phyloP scores from a whole-genome alignment of 2,329 filamentous ascomycete species.

The Colletotrichum lentis region DNA sequence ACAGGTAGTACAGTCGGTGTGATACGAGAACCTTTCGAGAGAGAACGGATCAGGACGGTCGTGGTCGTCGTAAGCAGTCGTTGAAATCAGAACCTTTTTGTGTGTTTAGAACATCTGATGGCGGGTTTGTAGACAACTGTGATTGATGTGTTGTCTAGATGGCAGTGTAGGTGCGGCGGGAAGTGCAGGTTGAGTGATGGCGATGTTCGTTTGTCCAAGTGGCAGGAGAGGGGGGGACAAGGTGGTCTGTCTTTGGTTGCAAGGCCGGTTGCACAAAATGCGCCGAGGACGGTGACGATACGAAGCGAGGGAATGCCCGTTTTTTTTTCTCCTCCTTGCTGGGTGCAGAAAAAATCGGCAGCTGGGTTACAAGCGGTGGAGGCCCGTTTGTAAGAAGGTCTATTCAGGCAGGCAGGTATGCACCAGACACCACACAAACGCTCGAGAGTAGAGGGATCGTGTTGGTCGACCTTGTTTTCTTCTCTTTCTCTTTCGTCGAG shows the following conservation, averaged over 20 bases:
- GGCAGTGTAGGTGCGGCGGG: background rate
- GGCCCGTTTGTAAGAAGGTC: conserved; percentile 34
- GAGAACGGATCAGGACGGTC: conserved; percentile 31
- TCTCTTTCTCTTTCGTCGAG: conserved; percentile 32
- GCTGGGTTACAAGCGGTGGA: conserved; percentile 35
- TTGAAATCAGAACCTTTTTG: conserved; percentile 25
- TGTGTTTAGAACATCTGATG: conserved; percentile 22
- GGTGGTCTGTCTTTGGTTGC: conserved; percentile 5
- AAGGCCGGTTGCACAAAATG: conserved; percentile 31
- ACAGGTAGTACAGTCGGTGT: background rate
- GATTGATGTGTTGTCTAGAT: background rate
- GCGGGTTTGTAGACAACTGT: background rate
- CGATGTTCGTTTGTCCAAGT: conserved; percentile 14
- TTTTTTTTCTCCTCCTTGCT: conserved; percentile 8
- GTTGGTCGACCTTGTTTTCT: conserved; percentile 14
- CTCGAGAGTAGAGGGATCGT: conserved; percentile 25
- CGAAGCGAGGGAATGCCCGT: conserved; percentile 36
- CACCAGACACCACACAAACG: conserved; percentile 33
- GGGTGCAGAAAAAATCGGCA: conserved; percentile 18
- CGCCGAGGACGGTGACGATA: conserved; percentile 34
- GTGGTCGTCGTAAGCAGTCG: conserved; percentile 35
- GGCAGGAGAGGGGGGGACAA: conserved; percentile 5
- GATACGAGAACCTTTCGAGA: conserved; percentile 2
- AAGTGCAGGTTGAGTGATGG: background rate
- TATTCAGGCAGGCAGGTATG: conserved; percentile 21